phyloP scores from a whole-genome alignment of 1,139 yeast genomes.

The Nakaseomyces glabratus region DNA sequence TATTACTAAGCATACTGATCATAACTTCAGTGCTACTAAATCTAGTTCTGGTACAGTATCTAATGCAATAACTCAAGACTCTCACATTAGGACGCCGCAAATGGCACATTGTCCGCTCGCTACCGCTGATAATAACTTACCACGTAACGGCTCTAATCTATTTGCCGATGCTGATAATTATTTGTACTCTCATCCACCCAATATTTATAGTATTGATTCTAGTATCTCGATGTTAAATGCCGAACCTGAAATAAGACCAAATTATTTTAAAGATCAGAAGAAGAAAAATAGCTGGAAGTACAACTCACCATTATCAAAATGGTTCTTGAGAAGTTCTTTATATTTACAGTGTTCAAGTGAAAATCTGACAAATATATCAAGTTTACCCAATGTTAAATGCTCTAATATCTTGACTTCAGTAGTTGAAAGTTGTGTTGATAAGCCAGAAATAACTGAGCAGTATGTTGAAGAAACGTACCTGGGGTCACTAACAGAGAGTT shows the following conservation, averaged over 20 bases:
- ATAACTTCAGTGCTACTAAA: too few relatives aligned
- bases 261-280: not conserved
- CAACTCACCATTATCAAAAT: conserved; percentile 28
- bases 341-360: conserved; percentile 14
- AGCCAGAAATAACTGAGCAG: too few relatives aligned
- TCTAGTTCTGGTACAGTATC: too few relatives aligned
- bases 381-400: not conserved
- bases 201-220: conserved; percentile 17
- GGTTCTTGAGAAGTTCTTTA: conserved; percentile 28
- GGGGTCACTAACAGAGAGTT: too few relatives aligned
- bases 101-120: too few relatives aligned
- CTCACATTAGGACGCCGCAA: conserved; percentile 6
- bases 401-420: conserved; percentile 8
- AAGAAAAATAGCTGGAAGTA: conserved; percentile 21
- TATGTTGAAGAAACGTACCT: too few relatives aligned
- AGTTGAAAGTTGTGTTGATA: conserved; percentile 2
- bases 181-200: conserved; percentile 21
- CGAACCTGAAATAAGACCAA: not conserved
- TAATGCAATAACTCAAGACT: too few relatives aligned
- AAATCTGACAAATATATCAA: not conserved
- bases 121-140: conserved; percentile 3
- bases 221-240: conserved; percentile 6
- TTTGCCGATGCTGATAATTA: conserved; percentile 13
- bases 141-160: conserved; percentile 7
- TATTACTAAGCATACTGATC: too few relatives aligned